Evolutionary conservation across 352 stramenopile species (phyloP), one percentile per base, ranked within the genome.

Genomic region (Globisporangium heterothallicum): DNA sequence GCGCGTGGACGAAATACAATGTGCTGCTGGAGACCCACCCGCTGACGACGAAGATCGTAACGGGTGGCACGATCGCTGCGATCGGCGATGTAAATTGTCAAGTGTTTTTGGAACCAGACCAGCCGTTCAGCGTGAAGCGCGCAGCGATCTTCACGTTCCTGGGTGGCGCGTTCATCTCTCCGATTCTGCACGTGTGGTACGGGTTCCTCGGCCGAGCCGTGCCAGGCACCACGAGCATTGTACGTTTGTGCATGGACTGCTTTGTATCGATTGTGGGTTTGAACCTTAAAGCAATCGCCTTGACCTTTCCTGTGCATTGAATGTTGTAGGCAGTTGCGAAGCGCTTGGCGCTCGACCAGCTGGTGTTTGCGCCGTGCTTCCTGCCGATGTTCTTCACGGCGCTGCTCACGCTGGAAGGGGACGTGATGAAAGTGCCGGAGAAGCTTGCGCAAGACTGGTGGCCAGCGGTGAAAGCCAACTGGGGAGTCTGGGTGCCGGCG

Each of bases 161-260:
- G n/a, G 68, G 76, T 22, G 80, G 80, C 8, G 47, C 70, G 40
- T 42, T 89, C 26, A 72, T 93, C 44, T 75, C 80, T 48, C 83
- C 83, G 16, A 60, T 88, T n/a, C 63, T 94, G 40, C 83, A 94
- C 56, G 66, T 75, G 6, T 94, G 80, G 80, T 94, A 94, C 66
- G 35, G 60, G 24, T 75, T 92, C 44, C 54, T 94, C 21, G 58
- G 70, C 26, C 46, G 64, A 14, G 49, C 29, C 0, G 42, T 86
- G 12, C 64, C 74, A 0, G 80, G 78, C 5, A 36, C 72, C 3
- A 56, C 65, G 12, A 61, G 50, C 8, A 6, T 55, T 38, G 63
- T 71, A 22, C 34, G 63, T 61, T 27, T 9, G 6, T 38, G 32
- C 32, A 38, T 30, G 1, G 1, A 19, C 14, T 12, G 4, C 13